phyloP scores from a whole-genome alignment of 2,329 filamentous ascomycete species.

The Phialophora macrospora region DNA sequence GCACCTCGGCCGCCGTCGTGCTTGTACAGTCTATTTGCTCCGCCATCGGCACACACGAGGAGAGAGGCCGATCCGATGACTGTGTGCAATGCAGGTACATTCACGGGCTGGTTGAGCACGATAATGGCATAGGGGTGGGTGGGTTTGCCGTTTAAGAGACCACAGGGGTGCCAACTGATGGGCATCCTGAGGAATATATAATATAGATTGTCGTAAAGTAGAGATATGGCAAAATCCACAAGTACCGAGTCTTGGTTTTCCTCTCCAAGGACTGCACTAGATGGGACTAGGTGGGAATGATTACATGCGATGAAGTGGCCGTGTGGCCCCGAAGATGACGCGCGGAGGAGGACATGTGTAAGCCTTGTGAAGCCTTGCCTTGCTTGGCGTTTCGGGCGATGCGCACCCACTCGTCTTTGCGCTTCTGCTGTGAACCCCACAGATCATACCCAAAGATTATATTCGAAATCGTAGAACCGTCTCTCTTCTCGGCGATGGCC shows the following conservation, averaged over 20 bases:
- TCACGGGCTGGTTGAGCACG: slow-evolving; percentile 66
- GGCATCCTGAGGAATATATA: slow-evolving; percentile 9
- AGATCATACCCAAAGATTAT: too few relatives aligned
- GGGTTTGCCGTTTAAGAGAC: slow-evolving; percentile 28
- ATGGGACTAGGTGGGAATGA: too few relatives aligned
- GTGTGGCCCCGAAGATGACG: neutral
- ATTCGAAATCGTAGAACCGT: neutral
- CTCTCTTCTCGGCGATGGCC: neutral
- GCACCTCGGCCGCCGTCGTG: slow-evolving; percentile 17
- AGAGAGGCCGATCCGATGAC: slow-evolving; percentile 58
- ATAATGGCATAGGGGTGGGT: slow-evolving; percentile 52
- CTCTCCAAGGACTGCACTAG: neutral
- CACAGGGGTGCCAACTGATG: slow-evolving; percentile 33
- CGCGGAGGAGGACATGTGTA: neutral
- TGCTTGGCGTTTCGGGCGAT: neutral
- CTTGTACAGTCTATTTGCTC: slow-evolving; percentile 75
- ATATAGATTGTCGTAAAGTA: neutral
- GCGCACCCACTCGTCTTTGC: too few relatives aligned
- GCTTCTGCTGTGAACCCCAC: too few relatives aligned
- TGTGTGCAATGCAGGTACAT: slow-evolving; percentile 48
- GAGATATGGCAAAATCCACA: neutral
- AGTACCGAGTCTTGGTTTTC: neutral
- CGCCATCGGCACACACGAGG: slow-evolving; percentile 85
- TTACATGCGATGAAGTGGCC: neutral
- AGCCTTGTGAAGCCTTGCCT: neutral